These are phyloP conservation scores for Salix arbutifolia DNA, from an alignment of 345 rosid species.

Conservation along the genomic window DNA sequence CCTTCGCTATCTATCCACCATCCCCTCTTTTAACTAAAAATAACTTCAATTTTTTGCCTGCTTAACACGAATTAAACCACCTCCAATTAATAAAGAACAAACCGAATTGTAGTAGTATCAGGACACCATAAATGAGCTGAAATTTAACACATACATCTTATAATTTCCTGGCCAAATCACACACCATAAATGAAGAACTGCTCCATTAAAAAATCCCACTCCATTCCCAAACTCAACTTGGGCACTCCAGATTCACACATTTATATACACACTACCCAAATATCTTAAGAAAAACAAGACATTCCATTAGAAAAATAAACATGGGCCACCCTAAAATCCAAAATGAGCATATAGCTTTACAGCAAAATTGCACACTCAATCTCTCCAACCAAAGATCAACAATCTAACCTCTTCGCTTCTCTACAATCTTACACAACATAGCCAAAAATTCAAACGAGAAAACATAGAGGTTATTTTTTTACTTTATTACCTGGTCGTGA, in stretches of 20 bases:
- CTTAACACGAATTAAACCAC: neutral
- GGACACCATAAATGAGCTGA: neutral
- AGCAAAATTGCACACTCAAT: neutral
- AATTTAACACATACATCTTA: neutral
- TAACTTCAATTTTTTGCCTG: neutral
- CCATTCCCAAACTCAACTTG: neutral
- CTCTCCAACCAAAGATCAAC: neutral
- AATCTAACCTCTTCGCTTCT: neutral
- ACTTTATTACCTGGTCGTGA: slow-evolving; percentile 59
- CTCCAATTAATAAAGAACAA: neutral
- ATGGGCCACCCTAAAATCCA: neutral
- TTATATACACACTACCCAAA: neutral
- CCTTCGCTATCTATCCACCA: neutral
- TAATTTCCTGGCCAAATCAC: neutral
- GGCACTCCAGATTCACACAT: neutral
- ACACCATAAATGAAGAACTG: neutral
- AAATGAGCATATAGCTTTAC: neutral
- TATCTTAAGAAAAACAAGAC: neutral
- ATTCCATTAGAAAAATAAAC: neutral
- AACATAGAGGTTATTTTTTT: neutral
- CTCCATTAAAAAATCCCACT: neutral
- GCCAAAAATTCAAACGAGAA: neutral
- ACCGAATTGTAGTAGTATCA: neutral
- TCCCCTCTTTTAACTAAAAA: neutral
- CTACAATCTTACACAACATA: neutral